Evolutionary conservation across 768 basidiomycete genomes (phyloP).

Genomic region (Saitozyma sp.): DNA sequence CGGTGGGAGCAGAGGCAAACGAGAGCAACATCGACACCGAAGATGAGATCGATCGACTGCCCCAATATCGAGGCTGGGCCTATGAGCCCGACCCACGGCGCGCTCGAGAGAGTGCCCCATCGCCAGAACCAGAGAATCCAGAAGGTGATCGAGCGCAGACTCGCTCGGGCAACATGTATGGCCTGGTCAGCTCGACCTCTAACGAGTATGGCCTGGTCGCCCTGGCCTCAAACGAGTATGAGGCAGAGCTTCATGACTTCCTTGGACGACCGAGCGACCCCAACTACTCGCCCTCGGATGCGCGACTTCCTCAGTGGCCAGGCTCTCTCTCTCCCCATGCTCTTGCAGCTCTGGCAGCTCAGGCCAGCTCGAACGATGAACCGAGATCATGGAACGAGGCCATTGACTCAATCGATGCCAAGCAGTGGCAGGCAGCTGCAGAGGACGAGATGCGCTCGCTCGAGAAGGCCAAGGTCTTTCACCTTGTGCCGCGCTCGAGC

Average conservation of each 20-base stretch:
- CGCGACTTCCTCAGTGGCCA: slow-evolving; percentile 6
- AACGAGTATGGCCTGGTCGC: no score
- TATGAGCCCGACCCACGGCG: no score
- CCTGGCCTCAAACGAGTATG: background rate
- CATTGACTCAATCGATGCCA: slow-evolving; percentile 2
- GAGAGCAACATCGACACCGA: no score
- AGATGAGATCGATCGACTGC: no score
- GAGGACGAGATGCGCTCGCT: slow-evolving; percentile 7
- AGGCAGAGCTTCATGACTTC: slow-evolving; percentile 7
- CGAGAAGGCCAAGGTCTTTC: slow-evolving; percentile 4
- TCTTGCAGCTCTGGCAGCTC: slow-evolving; percentile 1
- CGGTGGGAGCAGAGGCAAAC: no score
- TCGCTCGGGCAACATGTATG: no score
- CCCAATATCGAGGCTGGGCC: no score
- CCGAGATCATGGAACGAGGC: slow-evolving; percentile 6
- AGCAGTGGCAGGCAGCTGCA: slow-evolving; percentile 1
- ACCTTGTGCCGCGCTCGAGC: slow-evolving; percentile 2
- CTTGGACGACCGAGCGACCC: slow-evolving; percentile 7
- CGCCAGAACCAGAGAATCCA: background rate
- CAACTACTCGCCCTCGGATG: slow-evolving; percentile 2
- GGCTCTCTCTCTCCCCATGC: background rate
- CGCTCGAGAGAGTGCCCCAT: background rate
- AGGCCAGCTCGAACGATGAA: background rate
- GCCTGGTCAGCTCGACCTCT: no score
- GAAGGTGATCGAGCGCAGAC: background rate